Conservation (phyloP, 1,139 yeast species). For the Geotrichum klebahnii region DNA sequence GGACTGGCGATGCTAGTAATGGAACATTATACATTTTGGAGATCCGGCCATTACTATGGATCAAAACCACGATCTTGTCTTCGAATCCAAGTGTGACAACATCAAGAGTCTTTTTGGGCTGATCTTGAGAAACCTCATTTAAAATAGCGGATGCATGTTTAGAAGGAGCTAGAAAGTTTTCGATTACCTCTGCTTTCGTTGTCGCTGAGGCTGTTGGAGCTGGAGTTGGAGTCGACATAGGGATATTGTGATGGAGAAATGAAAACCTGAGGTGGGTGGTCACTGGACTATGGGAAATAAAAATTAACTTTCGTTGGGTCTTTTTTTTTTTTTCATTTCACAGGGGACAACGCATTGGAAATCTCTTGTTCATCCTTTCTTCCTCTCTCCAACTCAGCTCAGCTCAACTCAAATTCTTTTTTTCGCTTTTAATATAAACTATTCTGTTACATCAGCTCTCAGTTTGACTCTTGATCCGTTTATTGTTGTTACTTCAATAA, state of each 20-base stretch:
- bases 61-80: slow-evolving; percentile 38
- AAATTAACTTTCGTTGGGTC: too few relatives aligned
- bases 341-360: too few relatives aligned
- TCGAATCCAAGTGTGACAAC: slow-evolving; percentile 35
- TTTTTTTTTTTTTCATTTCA: too few relatives aligned
- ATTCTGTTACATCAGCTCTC: too few relatives aligned
- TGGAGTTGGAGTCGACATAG: background rate
- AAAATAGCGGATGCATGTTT: slow-evolving; percentile 20
- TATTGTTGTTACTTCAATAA: too few relatives aligned
- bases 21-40: slow-evolving; percentile 35
- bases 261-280: too few relatives aligned
- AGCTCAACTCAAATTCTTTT: too few relatives aligned
- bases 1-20: slow-evolving; percentile 27
- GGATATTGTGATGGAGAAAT: background rate
- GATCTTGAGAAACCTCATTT: background rate
- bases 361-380: too few relatives aligned
- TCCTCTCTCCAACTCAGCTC: too few relatives aligned
- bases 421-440: too few relatives aligned
- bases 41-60: slow-evolving; percentile 36
- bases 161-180: slow-evolving; percentile 20
- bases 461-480: too few relatives aligned
- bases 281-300: too few relatives aligned
- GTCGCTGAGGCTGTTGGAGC: background rate
- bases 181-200: background rate
- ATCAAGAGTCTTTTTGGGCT: slow-evolving; percentile 31